Conservation (phyloP, 2,329 filamentous ascomycete genomes). For the Ciborinia camelliae region DNA sequence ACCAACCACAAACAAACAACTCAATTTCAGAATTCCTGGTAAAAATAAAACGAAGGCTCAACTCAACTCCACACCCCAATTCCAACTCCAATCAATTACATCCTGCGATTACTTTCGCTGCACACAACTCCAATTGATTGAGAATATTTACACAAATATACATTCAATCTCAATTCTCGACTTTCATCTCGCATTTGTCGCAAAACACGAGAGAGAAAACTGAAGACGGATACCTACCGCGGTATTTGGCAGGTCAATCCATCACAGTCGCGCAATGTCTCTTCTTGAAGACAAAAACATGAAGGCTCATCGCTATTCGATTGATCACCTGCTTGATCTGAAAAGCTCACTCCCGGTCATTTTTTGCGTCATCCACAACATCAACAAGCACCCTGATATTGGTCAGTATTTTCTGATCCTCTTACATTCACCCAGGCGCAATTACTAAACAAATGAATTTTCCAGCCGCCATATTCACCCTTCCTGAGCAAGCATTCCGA, state of each 20-base stretch:
- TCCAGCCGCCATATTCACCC: constrained; percentile 30
- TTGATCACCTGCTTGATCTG: constrained; percentile 32
- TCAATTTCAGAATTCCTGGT: neutral
- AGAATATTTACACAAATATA: neutral
- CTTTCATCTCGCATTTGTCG: neutral
- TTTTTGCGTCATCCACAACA: constrained; percentile 27
- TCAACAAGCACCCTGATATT: constrained; percentile 34
- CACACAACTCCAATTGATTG: neutral
- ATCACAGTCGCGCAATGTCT: constrained; percentile 11
- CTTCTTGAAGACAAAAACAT: constrained; percentile 1
- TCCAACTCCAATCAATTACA: neutral
- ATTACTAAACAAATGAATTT: constrained; percentile 10
- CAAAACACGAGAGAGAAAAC: neutral
- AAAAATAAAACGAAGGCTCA: neutral
- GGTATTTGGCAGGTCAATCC: neutral
- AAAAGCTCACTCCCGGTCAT: constrained; percentile 30
- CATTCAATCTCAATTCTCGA: neutral
- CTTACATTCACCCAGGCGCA: neutral
- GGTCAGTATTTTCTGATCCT: constrained; percentile 24
- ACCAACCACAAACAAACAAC: neutral
- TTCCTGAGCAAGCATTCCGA: constrained; percentile 30
- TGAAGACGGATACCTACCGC: neutral
- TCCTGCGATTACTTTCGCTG: neutral
- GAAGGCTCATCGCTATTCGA: constrained; percentile 27
- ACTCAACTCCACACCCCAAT: neutral